A percentile compares a stretch with the other conserved stretches of the same genome.
These are phyloP conservation scores for Neohortaea acidophila DNA, from an alignment of 495 filamentous ascomycete genomes.

Conservation along the genomic window DNA sequence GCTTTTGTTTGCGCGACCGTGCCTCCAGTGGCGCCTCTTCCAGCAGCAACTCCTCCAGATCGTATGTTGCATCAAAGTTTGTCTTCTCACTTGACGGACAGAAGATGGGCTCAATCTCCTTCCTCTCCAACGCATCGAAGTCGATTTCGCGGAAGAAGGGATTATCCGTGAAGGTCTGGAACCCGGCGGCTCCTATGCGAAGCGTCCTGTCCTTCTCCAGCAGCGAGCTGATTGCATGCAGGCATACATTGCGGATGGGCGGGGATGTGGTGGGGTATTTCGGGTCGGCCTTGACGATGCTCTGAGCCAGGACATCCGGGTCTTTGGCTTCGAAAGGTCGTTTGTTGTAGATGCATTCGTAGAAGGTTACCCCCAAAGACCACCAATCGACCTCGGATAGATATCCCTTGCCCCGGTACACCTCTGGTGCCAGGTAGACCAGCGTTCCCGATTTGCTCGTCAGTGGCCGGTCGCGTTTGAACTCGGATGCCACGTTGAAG, in stretches of 20 bases:
- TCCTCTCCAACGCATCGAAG: conserved; percentile 71
- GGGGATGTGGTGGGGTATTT: conserved; percentile 82
- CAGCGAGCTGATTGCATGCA: conserved; percentile 69
- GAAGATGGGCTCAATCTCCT: conserved; percentile 85
- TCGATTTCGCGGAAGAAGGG: conserved; percentile 79
- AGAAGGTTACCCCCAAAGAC: conserved; percentile 92
- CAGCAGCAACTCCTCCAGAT: conserved; percentile 81
- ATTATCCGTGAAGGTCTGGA: conserved; percentile 67
- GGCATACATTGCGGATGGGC: conserved; percentile 67
- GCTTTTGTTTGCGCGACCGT: conserved; percentile 80
- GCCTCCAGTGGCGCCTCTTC: conserved; percentile 95
- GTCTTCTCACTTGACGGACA: conserved; percentile 90
- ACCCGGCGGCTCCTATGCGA: conserved; percentile 66
- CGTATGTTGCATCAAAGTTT: conserved; percentile 97
- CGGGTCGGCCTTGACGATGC: conserved; percentile 69
- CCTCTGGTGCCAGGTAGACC: conserved; percentile 91
- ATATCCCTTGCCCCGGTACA: conserved; percentile 80
- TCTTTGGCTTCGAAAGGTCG: conserved; percentile 82
- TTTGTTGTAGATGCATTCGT: conserved; percentile 99
- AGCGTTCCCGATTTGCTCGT: conserved; percentile 94
- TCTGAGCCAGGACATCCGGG: conserved; percentile 60
- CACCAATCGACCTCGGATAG: conserved; percentile 89
- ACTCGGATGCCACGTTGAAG: conserved; percentile 96
- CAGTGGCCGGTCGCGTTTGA: conserved; percentile 61
- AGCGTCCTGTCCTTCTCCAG: conserved; percentile 65